phyloP scores from a whole-genome alignment of 1,139 yeast species.

The Kazachstania sp. region DNA sequence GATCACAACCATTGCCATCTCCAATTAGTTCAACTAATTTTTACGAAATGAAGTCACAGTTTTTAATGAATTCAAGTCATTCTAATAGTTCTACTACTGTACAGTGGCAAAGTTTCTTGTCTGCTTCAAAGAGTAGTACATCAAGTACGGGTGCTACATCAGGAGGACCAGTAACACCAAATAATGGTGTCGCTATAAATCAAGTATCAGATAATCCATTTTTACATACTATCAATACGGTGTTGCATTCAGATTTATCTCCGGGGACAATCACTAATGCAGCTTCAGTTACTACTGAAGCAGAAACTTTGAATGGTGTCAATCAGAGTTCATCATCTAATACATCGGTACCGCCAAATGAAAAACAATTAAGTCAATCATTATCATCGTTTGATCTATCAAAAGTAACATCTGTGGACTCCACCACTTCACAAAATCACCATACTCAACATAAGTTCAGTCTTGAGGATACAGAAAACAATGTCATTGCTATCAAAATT shows the following conservation, averaged over 20 bases:
- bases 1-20: constrained; percentile 78
- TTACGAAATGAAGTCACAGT: constrained; percentile 29
- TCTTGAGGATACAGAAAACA: constrained; percentile 6
- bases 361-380: constrained; percentile 20
- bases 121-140: constrained; percentile 1
- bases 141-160: not conserved
- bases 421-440: not conserved
- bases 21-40: constrained; percentile 48
- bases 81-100: constrained; percentile 13
- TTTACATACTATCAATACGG: not conserved
- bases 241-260: not conserved
- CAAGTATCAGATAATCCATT: constrained; percentile 1
- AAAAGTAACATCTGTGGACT: constrained; percentile 21
- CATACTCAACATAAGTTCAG: not conserved
- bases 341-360: constrained; percentile 8
- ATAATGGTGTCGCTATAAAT: not conserved
- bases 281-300: no score
- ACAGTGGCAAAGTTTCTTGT: constrained; percentile 7
- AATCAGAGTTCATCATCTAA: not conserved
- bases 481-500: constrained; percentile 45
- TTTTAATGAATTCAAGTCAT: constrained; percentile 14
- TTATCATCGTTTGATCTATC: constrained; percentile 28
- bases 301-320: no score
- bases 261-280: not conserved
- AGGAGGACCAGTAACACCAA: not conserved